phyloP scores from a whole-genome alignment of 2,329 filamentous ascomycete species.

The Blastomyces parvus region DNA sequence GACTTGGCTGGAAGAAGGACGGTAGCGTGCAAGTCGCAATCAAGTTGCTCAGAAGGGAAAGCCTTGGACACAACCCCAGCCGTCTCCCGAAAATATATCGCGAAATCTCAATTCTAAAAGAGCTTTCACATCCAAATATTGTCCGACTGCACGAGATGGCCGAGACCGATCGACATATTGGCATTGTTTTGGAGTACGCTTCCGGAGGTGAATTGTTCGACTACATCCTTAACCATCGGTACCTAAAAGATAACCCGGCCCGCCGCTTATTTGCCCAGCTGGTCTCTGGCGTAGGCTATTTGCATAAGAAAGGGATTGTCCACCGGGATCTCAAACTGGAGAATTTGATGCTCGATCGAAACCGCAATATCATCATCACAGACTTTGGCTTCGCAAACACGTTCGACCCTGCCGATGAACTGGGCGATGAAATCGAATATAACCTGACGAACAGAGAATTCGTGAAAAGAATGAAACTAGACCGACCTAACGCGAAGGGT shows the following conservation, averaged over 20 bases:
- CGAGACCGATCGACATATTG: slow-evolving; percentile 92
- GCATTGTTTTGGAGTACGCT: slow-evolving; percentile 96
- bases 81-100: slow-evolving; percentile 94
- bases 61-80: slow-evolving; percentile 75
- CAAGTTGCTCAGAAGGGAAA: slow-evolving; percentile 91
- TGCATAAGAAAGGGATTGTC: slow-evolving; percentile 98
- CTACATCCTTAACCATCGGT: slow-evolving; percentile 93
- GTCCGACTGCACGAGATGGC: slow-evolving; percentile 97
- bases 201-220: slow-evolving; percentile 97
- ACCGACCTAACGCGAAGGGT: slow-evolving; percentile 65
- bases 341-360: slow-evolving; percentile 87
- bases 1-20: slow-evolving; percentile 95
- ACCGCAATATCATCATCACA: slow-evolving; percentile 98
- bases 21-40: slow-evolving; percentile 92
- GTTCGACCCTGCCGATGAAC: slow-evolving; percentile 79
- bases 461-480: slow-evolving; percentile 76
- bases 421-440: slow-evolving; percentile 82
- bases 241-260: slow-evolving; percentile 86
- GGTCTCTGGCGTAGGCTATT: slow-evolving; percentile 89
- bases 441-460: slow-evolving; percentile 79
- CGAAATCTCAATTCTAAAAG: slow-evolving; percentile 83
- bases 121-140: slow-evolving; percentile 90
- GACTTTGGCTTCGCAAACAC: slow-evolving; percentile 99
- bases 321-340: slow-evolving; percentile 95
- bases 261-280: slow-evolving; percentile 89